Conservation (phyloP, 2,329 filamentous ascomycete species). For the Ceratocystis alfenasii region DNA sequence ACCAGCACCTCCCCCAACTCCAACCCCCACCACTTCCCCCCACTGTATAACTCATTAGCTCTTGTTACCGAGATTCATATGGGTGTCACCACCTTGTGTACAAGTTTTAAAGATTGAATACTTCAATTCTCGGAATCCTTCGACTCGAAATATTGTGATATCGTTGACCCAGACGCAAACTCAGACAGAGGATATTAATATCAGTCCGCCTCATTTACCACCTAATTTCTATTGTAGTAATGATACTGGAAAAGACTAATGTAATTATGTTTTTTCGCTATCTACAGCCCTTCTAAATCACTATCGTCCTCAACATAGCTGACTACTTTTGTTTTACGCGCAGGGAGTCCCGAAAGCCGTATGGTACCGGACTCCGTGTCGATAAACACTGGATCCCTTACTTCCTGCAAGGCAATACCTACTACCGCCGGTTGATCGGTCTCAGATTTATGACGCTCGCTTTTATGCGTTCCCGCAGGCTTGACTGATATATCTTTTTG, state of each 20-base stretch:
- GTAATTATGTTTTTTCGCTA: neutral
- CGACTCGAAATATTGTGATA: too few relatives aligned
- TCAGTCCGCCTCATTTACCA: neutral
- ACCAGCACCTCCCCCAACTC: neutral
- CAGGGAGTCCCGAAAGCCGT: slow-evolving; percentile 19
- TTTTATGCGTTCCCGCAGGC: too few relatives aligned
- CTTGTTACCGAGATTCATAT: neutral
- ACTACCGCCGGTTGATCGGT: neutral
- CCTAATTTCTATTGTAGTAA: neutral
- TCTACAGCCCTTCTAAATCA: slow-evolving; percentile 24
- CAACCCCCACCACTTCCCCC: neutral
- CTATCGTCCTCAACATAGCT: slow-evolving; percentile 32
- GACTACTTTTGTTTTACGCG: slow-evolving; percentile 24
- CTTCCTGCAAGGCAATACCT: neutral
- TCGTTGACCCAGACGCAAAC: too few relatives aligned
- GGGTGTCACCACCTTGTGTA: slow-evolving; percentile 10
- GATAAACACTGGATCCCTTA: neutral
- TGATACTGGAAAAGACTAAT: neutral
- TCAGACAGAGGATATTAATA: too few relatives aligned
- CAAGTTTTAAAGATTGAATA: slow-evolving; percentile 21
- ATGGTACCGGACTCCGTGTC: neutral
- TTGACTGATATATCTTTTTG: neutral
- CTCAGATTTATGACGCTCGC: neutral
- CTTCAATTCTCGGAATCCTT: slow-evolving; percentile 14
- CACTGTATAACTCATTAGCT: slow-evolving; percentile 1